Base-by-base conservation (phyloP, 2,329 filamentous ascomycete species). In the Diaporthe batatas region DNA sequence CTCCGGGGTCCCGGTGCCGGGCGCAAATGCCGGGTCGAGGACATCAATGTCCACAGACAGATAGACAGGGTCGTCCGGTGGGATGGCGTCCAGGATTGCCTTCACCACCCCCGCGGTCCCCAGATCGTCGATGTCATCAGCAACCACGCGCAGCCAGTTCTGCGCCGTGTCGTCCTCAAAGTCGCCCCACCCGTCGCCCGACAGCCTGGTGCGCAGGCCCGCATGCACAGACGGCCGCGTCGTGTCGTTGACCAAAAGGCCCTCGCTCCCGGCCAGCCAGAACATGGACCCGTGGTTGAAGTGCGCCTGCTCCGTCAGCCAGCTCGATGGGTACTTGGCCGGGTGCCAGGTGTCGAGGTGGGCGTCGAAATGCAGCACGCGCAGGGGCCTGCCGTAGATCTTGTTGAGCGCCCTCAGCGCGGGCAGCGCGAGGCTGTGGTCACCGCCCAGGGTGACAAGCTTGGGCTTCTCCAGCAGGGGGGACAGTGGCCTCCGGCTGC, bases 261-360 rank as follows among this genome's bases (percentile, higher is more conserved):
- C 94, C 81, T 97, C 95, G 39, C 91, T 91, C 64, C 91, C 91
- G 7, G 95, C 95, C 76, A 96, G 89, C 92, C 94, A 96, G 86
- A 97, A 97, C 91, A 97, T 96, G 76, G 90, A 94, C 6, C 95
- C 95, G 82, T 98, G 95, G 79, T 92, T 97, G 84, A 97, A 96
- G 77, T 92, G 89, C 2, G 90, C 88, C 81, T 94, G 93, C 73
- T 90, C 87, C 3, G 87, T 88, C 3, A 79, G 78, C 95, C 95
- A 98, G 71, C 91, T 90, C 21, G 89, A 91, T 0, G 94, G 93
- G 82, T 97, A 97, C 77, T 94, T 92, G 32, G 87, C 89, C 2
- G 94, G 93, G 80, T 96, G 91, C 94, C 94, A 96, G 2, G 94
- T 96, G 80, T 96, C 94, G 2, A 96, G 87, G 80, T 97, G 94